These are phyloP conservation scores for Saturnispora besseyi DNA, from an alignment of 805 yeast species.

Conservation along the genomic window DNA sequence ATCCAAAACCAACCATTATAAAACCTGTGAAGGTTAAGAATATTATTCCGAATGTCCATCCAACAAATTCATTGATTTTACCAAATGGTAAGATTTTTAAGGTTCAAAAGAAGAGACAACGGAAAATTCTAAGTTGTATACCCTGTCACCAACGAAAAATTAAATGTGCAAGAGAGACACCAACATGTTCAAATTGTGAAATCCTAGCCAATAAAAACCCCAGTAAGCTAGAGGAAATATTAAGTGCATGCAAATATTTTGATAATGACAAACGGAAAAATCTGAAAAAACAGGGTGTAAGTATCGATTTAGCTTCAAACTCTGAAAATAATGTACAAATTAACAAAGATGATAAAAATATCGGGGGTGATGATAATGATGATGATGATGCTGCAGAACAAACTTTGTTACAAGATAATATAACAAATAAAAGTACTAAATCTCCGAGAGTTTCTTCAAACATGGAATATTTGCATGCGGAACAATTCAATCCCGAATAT, in stretches of 20 bases:
- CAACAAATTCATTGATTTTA: slow-evolving; percentile 22
- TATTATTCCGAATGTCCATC: slow-evolving; percentile 18
- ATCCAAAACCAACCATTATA: neutral
- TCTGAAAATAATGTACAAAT: neutral
- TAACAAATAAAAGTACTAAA: neutral
- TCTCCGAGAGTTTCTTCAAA: neutral
- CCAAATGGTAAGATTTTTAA: slow-evolving; percentile 39
- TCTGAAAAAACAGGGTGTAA: slow-evolving; percentile 20
- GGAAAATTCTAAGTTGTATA: slow-evolving; percentile 50
- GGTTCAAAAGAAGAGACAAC: slow-evolving; percentile 51
- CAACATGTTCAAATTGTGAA: slow-evolving; percentile 49
- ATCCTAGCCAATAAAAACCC: slow-evolving; percentile 20
- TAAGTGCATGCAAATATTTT: slow-evolving; percentile 40
- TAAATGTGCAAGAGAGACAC: slow-evolving; percentile 53
- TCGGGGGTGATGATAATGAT: neutral
- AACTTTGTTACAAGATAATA: neutral
- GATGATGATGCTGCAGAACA: neutral
- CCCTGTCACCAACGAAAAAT: slow-evolving; percentile 61
- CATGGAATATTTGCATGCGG: neutral
- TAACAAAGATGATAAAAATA: neutral
- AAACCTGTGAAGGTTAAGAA: slow-evolving; percentile 8
- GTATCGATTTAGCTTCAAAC: slow-evolving; percentile 2
- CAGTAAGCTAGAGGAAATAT: slow-evolving; percentile 10
- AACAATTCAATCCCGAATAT: neutral
- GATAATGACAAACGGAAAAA: slow-evolving; percentile 46